These are phyloP conservation scores for Aethionema arabicum DNA, from an alignment of 345 rosid genomes.

Conservation along the genomic window DNA sequence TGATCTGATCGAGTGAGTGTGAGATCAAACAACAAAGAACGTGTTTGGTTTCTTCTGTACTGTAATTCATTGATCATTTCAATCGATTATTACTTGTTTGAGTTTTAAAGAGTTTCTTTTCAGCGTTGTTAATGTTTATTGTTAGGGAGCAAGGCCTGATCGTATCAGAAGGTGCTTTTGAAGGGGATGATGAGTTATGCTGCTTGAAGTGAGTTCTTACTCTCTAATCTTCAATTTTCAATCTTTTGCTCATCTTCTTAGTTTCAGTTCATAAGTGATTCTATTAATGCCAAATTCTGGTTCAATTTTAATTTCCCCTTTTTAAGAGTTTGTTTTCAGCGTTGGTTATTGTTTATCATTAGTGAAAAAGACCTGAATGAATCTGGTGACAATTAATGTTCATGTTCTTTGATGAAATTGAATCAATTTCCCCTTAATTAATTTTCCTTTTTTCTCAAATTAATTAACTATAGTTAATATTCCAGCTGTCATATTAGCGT, in stretches of 20 bases:
- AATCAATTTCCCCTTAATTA: too few species aligned
- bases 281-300: too few species aligned
- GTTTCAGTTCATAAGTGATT: neutral
- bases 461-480: too few species aligned
- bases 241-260: neutral
- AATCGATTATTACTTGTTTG: conserved; percentile 8
- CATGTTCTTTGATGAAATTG: conserved; percentile 6
- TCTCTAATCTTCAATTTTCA: neutral
- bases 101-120: conserved; percentile 1
- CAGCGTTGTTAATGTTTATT: neutral
- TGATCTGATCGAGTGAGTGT: conserved; percentile 68
- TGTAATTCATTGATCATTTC: conserved; percentile 17
- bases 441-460: too few species aligned
- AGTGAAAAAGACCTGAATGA: neutral
- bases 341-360: too few species aligned
- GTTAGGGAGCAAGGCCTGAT: neutral
- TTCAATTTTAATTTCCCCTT: too few species aligned
- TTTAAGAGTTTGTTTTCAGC: too few species aligned
- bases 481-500: too few species aligned
- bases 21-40: conserved; percentile 48
- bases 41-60: conserved; percentile 18
- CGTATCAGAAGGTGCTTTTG: conserved; percentile 49
- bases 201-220: conserved; percentile 54
- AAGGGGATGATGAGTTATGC: conserved; percentile 74
- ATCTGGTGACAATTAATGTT: neutral